Evolutionary conservation across 2,329 filamentous ascomycete genomes (phyloP).

Genomic region (Exophiala aquamarina): DNA sequence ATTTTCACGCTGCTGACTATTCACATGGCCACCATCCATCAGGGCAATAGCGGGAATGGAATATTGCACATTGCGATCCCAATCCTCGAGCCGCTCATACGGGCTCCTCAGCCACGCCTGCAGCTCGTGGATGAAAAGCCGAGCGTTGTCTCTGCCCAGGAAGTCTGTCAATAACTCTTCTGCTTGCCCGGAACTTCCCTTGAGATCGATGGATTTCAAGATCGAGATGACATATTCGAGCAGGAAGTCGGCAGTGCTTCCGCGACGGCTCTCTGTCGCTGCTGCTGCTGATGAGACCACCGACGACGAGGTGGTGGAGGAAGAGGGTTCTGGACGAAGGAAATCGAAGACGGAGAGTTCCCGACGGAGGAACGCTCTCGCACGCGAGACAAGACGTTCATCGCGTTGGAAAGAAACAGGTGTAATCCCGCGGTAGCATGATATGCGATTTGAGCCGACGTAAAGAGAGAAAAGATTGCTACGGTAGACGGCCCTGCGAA

Average conservation of each 20-base stretch:
- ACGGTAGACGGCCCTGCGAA: slow-evolving; percentile 72
- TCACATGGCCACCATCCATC: background rate
- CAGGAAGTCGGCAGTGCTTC: slow-evolving; percentile 76
- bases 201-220: slow-evolving; percentile 77
- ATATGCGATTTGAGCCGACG: slow-evolving; percentile 77
- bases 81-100: slow-evolving; percentile 67
- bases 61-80: slow-evolving; percentile 82
- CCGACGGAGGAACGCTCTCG: slow-evolving; percentile 76
- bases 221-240: slow-evolving; percentile 84
- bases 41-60: slow-evolving; percentile 16
- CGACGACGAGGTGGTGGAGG: slow-evolving; percentile 22
- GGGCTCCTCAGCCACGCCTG: slow-evolving; percentile 81
- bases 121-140: slow-evolving; percentile 81
- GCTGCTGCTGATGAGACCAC: slow-evolving; percentile 14
- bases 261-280: slow-evolving; percentile 39
- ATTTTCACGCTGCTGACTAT: background rate
- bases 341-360: slow-evolving; percentile 84
- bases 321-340: slow-evolving; percentile 46
- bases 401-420: slow-evolving; percentile 65
- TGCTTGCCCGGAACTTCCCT: slow-evolving; percentile 73
- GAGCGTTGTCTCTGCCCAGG: slow-evolving; percentile 70
- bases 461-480: slow-evolving; percentile 73
- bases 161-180: slow-evolving; percentile 79
- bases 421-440: slow-evolving; percentile 72
- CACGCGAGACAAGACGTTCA: slow-evolving; percentile 69